Percentiles rank a stretch among this genome's conserved stretches.
These are phyloP conservation scores for Candida corydali DNA, from an alignment of 805 yeast genomes.

Conservation along the genomic window DNA sequence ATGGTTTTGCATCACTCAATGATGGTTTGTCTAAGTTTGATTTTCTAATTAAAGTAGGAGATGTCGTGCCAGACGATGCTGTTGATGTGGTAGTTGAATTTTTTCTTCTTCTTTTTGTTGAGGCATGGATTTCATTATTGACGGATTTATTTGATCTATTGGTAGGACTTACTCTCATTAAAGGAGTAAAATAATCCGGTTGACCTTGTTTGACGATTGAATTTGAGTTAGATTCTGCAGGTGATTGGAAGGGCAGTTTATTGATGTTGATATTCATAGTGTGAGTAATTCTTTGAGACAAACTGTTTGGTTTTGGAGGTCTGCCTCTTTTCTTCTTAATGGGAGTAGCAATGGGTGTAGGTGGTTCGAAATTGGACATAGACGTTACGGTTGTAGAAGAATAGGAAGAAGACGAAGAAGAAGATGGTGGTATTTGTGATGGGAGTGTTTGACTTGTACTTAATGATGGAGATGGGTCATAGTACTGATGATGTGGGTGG, in stretches of 20 bases:
- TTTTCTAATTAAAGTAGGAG: conserved; percentile 9
- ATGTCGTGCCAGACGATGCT: not conserved
- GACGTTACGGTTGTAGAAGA: not conserved
- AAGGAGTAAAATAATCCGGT: conserved; percentile 41
- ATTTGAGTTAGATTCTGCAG: conserved; percentile 39
- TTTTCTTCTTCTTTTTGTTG: conserved; percentile 12
- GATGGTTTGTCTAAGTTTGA: conserved; percentile 9
- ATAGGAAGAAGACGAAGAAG: not conserved
- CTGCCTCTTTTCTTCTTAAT: conserved; percentile 41
- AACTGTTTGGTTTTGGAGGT: conserved; percentile 40
- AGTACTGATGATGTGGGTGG: no score
- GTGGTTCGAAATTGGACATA: conserved; percentile 2
- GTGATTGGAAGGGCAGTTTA: conserved; percentile 32
- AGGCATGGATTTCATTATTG: not conserved
- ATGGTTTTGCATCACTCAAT: conserved; percentile 22
- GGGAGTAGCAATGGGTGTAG: conserved; percentile 13
- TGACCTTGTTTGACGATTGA: conserved; percentile 35
- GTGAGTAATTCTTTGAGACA: conserved; percentile 33
- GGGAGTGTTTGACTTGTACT: no score
- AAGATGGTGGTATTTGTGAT: not conserved
- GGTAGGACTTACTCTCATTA: conserved; percentile 39
- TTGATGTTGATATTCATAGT: conserved; percentile 39
- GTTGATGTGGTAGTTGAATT: conserved; percentile 6
- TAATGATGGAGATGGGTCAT: no score
- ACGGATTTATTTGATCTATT: conserved; percentile 7